Percentiles rank a stretch among this genome's conserved stretches.
Conservation (phyloP, 2,329 filamentous ascomycete species). For the Penicillium thymicola region DNA sequence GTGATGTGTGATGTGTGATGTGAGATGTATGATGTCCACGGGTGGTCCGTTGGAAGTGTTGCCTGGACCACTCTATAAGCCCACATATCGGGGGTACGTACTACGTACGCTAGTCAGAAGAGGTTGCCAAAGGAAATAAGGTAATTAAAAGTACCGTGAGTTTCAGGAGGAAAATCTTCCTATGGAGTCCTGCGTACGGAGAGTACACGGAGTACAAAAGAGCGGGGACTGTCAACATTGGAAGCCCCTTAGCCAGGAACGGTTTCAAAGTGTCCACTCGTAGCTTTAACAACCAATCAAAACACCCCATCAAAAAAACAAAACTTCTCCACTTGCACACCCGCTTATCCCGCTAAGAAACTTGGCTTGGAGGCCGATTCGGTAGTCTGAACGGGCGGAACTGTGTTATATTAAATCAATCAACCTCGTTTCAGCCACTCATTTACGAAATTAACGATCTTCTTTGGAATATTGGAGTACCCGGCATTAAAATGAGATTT, state of each 20-base stretch:
- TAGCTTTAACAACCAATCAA: slow-evolving; percentile 14
- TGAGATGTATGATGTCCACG: background rate
- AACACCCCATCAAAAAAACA: background rate
- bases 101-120: background rate
- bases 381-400: slow-evolving; percentile 3
- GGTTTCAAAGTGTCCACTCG: slow-evolving; percentile 10
- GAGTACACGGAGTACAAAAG: background rate
- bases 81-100: background rate
- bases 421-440: slow-evolving; percentile 15
- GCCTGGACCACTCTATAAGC: background rate
- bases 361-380: slow-evolving; percentile 20
- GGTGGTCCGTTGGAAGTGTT: background rate
- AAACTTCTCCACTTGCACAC: background rate
- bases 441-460: background rate
- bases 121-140: background rate
- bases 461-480: background rate
- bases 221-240: background rate
- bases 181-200: background rate
- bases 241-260: slow-evolving; percentile 1
- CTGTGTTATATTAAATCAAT: slow-evolving; percentile 17
- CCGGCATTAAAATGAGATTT: background rate
- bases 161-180: background rate
- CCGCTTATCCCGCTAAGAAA: slow-evolving; percentile 17
- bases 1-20: slow-evolving; percentile 1
- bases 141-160: background rate